phyloP scores from a whole-genome alignment of 106 monocot species.

The Triglochin maritima region DNA sequence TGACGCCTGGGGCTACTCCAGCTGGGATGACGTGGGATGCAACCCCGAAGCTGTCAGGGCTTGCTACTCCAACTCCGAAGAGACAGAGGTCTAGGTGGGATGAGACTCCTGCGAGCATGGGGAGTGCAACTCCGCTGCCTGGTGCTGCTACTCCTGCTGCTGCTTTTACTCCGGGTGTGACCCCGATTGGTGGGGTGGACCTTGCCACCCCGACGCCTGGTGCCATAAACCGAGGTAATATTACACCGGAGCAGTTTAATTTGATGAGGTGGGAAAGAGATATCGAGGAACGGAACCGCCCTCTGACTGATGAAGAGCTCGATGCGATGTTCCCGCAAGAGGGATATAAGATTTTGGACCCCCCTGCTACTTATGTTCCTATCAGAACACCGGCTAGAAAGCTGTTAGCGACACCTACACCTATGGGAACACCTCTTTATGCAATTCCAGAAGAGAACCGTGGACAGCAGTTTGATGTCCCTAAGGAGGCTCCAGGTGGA shows the following conservation, averaged over 20 bases:
- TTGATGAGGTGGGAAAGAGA: conserved; percentile 89
- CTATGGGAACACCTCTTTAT: conserved; percentile 86
- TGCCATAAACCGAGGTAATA: conserved; percentile 57
- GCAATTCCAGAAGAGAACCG: conserved; percentile 93
- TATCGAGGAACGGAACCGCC: conserved; percentile 88
- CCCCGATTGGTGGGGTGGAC: conserved; percentile 70
- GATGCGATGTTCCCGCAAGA: conserved; percentile 92
- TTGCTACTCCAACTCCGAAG: conserved; percentile 92
- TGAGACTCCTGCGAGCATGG: conserved; percentile 84
- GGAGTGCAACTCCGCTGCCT: conserved; percentile 58
- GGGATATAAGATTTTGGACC: conserved; percentile 90
- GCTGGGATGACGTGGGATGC: conserved; percentile 99
- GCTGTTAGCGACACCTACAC: conserved; percentile 88
- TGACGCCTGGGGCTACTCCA: conserved; percentile 80
- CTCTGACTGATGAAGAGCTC: conserved; percentile 89
- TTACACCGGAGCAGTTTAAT: conserved; percentile 93
- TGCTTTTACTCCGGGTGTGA: conserved; percentile 78
- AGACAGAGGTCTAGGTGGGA: conserved; percentile 95
- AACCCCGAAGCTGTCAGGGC: conserved; percentile 64
- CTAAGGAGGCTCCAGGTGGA: conserved; percentile 90
- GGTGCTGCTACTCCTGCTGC: conserved; percentile 68
- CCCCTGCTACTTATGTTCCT: conserved; percentile 82
- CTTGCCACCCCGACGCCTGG: conserved; percentile 86
- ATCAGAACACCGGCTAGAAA: conserved; percentile 94
- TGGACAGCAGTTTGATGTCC: conserved; percentile 97